Evolutionary conservation across 106 monocot species (phyloP).

Genomic region (Amphibolis antarctica): DNA sequence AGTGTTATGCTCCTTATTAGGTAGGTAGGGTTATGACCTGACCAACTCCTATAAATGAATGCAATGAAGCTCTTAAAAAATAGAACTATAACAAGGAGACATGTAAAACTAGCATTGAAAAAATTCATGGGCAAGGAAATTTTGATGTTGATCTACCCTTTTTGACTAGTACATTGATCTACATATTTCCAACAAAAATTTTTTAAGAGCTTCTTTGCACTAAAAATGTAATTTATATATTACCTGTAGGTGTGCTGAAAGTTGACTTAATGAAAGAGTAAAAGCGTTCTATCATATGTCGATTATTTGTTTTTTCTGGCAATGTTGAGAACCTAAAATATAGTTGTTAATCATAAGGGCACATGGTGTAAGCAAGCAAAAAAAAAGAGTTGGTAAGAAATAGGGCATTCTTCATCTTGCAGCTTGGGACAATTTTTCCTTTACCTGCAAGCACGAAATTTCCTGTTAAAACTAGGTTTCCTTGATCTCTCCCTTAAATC

Average conservation of each 20-base stretch:
- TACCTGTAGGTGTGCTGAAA: background rate
- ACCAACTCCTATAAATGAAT: too few species aligned
- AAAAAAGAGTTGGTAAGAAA: background rate
- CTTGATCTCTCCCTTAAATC: background rate
- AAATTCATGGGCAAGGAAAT: too few species aligned
- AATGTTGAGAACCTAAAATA: slow-evolving; percentile 3
- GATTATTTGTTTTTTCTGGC: background rate
- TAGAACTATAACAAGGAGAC: too few species aligned
- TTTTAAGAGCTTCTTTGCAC: background rate
- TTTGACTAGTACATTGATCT: too few species aligned
- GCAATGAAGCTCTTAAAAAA: too few species aligned
- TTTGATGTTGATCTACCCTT: too few species aligned
- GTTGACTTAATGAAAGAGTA: slow-evolving; percentile 2
- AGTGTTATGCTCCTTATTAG: too few species aligned
- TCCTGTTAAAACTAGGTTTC: background rate
- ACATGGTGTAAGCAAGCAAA: background rate
- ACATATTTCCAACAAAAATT: too few species aligned
- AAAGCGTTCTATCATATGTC: background rate
- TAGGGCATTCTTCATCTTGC: background rate
- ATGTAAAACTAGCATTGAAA: too few species aligned
- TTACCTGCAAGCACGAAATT: slow-evolving; percentile 6
- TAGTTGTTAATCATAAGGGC: background rate
- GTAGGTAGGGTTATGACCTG: too few species aligned
- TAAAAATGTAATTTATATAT: background rate
- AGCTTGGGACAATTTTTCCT: background rate